Evolutionary conservation across 2,329 filamentous ascomycete genomes (phyloP), one percentile per base, ranked within the genome.

Genomic region (Xylogone sp.): DNA sequence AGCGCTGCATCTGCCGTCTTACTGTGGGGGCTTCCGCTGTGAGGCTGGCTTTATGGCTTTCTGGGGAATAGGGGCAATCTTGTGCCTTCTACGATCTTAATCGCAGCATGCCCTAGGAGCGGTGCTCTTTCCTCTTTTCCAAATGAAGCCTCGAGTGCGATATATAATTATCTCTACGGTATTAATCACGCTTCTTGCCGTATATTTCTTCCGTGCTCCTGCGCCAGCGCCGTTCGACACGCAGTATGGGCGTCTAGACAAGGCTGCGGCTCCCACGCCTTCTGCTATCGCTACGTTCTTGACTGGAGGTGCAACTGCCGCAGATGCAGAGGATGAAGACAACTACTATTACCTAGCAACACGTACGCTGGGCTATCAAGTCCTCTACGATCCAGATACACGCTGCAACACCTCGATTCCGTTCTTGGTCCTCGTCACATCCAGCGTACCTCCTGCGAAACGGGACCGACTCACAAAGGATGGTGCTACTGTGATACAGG

Each of bases 301-400:
- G 9, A 65, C 67, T 34, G 63, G 65, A 43, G 58, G 59, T 27
- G 60, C 49, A 21, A 61, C 63, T 50, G 56, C 45, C 21, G 55
- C 29, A 21, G 51, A 60, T 45, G 52, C 56, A 12, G 21, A 52
- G 12, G 58, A 63, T 21, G 58, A 62, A 5, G 62, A 67, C 21
- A 69, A 72, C 52, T 59, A 64, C 45, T 75, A 75, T 58, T 72
- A 71, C 54, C 60, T 64, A 20, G 67, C 66, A 19, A 62, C 68
- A 1, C 68, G 72, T 3, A 62, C 70, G 43, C 60, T 74, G 10
- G 61, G 66, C 12, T 73, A 74, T 56, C 71, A 75, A 56, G 59
- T 75, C 3, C 60, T 74, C 2, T 69, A 74, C 49, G 67, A 63
- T 19, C 59, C 65, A 0, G 52, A 63, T 9, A 75, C 72, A 2